These are phyloP conservation scores for Rosa lucieae DNA, from an alignment of 306 rosid genomes.

Conservation along the genomic window DNA sequence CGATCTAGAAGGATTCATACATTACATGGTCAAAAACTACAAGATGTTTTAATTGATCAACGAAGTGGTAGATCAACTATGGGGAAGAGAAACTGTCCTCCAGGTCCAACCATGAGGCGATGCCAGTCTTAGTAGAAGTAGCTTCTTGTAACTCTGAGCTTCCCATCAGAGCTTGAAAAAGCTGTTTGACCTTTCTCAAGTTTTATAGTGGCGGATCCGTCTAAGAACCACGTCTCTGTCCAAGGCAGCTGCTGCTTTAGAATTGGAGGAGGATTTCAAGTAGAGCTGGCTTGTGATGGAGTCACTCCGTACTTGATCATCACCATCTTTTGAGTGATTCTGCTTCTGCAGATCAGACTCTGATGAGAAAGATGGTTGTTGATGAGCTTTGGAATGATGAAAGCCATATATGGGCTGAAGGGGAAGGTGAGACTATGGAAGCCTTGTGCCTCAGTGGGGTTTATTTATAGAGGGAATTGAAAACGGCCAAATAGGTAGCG, in stretches of 20 bases:
- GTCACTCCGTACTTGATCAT: not conserved
- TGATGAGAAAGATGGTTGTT: constrained; percentile 26
- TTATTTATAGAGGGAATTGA: constrained; percentile 10
- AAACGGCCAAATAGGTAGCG: not conserved
- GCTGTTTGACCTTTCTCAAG: constrained; percentile 47
- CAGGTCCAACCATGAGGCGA: constrained; percentile 46
- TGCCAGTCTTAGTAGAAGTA: not conserved
- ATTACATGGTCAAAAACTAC: not conserved
- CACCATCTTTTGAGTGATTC: constrained; percentile 20
- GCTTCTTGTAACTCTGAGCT: constrained; percentile 27
- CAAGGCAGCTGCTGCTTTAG: constrained; percentile 35
- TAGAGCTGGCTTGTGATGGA: constrained; percentile 50
- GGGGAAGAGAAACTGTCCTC: constrained; percentile 60
- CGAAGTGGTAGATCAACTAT: constrained; percentile 3
- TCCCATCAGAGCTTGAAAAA: constrained; percentile 38
- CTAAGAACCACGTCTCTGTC: constrained; percentile 60
- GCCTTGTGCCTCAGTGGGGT: not conserved
- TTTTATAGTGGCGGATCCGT: constrained; percentile 59
- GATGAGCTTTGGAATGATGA: constrained; percentile 28
- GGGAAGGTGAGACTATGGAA: constrained; percentile 8
- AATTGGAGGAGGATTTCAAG: constrained; percentile 44
- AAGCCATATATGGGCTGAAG: constrained; percentile 33
- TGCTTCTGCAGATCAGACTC: constrained; percentile 30
- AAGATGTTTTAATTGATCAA: not conserved
- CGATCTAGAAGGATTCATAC: not conserved